Evolutionary conservation across 495 filamentous ascomycete species (phyloP).

Genomic region (Bombardia bombarda): DNA sequence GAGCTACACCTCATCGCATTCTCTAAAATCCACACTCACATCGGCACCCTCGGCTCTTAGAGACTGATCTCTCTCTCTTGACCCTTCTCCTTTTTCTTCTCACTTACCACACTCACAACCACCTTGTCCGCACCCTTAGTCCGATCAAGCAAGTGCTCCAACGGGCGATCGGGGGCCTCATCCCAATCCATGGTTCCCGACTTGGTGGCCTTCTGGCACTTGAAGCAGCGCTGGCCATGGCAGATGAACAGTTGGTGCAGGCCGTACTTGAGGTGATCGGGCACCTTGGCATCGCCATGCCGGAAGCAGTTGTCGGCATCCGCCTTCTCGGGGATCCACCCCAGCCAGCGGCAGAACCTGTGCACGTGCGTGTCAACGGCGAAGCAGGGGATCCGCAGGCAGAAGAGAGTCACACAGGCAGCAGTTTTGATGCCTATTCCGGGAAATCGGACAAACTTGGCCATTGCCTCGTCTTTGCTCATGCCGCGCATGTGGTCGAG

Average conservation of each 20-base stretch:
- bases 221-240: constrained; percentile 73
- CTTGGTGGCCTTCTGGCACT: constrained; percentile 58
- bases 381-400: constrained; percentile 67
- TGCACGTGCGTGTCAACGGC: constrained; percentile 84
- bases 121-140: background rate
- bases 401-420: constrained; percentile 77
- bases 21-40: too few relatives aligned
- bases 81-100: too few relatives aligned
- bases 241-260: constrained; percentile 82
- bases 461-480: constrained; percentile 59
- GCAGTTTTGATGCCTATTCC: constrained; percentile 87
- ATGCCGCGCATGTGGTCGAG: constrained; percentile 19
- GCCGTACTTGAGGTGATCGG: constrained; percentile 79
- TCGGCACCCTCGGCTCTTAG: too few relatives aligned
- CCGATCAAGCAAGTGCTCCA: background rate
- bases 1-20: too few relatives aligned
- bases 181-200: constrained; percentile 39
- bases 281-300: constrained; percentile 75
- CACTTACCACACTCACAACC: too few relatives aligned
- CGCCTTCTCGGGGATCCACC: constrained; percentile 64
- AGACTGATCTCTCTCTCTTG: too few relatives aligned
- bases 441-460: constrained; percentile 60
- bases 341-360: constrained; percentile 74
- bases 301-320: constrained; percentile 64
- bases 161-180: background rate